phyloP scores from a whole-genome alignment of 2,329 filamentous ascomycete genomes.

The Fusarium sp. region DNA sequence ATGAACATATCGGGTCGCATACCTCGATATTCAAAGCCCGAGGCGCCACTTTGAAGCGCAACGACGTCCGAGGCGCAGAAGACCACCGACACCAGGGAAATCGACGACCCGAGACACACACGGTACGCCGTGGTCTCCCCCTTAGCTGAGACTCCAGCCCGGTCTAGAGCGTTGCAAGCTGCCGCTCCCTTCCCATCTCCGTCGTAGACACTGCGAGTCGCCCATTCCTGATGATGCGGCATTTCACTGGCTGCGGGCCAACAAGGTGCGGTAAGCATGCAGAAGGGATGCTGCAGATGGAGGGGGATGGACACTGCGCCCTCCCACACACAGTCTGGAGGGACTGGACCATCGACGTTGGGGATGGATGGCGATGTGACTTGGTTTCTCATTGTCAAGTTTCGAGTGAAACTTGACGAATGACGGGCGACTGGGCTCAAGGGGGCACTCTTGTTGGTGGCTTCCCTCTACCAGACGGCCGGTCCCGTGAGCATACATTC shows the following conservation, averaged over 20 bases:
- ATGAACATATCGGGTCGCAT: conserved; percentile 1
- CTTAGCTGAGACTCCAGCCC: conserved; percentile 6
- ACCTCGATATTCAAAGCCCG: conserved; percentile 10
- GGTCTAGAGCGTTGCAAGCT: conserved; percentile 24
- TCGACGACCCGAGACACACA: background rate
- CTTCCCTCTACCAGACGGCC: background rate
- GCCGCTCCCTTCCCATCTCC: conserved; percentile 14
- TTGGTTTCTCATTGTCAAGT: background rate
- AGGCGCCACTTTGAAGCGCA: background rate
- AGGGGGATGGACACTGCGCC: background rate
- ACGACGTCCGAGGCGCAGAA: background rate
- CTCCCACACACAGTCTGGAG: background rate
- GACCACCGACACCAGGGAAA: conserved; percentile 9
- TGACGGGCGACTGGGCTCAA: background rate
- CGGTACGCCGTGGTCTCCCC: background rate
- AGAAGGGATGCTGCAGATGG: conserved; percentile 11
- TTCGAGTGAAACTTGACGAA: background rate
- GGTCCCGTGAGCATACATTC: conserved; percentile 3
- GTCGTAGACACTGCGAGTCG: conserved; percentile 4
- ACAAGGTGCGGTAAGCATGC: conserved; percentile 26
- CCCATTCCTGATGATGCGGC: conserved; percentile 22
- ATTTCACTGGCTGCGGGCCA: conserved; percentile 21
- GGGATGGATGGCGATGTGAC: background rate
- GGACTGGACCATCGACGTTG: background rate
- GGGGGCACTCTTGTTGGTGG: background rate